phyloP scores from a whole-genome alignment of 2,329 filamentous ascomycete species.

The Apiospora aurea region DNA sequence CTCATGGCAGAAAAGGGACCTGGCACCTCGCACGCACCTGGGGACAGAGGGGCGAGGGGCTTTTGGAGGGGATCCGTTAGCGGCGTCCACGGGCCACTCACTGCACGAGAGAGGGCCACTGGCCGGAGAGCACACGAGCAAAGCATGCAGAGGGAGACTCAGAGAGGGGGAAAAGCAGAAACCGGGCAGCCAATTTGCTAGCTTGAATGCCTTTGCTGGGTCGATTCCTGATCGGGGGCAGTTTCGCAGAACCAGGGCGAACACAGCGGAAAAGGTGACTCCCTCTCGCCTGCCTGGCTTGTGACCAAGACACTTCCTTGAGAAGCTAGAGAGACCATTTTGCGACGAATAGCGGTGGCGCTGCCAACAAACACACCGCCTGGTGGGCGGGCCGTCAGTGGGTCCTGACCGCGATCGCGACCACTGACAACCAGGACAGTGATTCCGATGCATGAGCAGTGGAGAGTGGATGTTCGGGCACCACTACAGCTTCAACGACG shows the following conservation, averaged over 20 bases:
- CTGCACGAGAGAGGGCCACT: neutral
- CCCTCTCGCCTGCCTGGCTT: neutral
- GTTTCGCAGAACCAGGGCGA: constrained; percentile 5
- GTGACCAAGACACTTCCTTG: neutral
- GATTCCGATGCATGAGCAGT: constrained; percentile 13
- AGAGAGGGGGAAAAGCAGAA: neutral
- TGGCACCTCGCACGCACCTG: neutral
- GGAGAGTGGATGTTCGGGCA: constrained; percentile 22
- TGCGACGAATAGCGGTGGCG: constrained; percentile 18
- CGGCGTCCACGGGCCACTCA: neutral
- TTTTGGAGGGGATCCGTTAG: constrained; percentile 3
- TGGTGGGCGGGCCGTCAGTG: constrained; percentile 10
- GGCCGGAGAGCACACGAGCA: neutral
- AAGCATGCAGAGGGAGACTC: neutral
- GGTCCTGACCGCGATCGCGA: constrained; percentile 4
- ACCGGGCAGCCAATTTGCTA: constrained; percentile 2
- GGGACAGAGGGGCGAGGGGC: constrained; percentile 9
- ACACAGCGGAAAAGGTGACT: neutral
- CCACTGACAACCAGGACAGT: constrained; percentile 3
- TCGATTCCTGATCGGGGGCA: neutral
- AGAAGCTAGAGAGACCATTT: neutral
- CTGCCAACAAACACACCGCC: constrained; percentile 20
- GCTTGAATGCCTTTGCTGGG: neutral
- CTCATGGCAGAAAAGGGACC: neutral
- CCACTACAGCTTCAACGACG: constrained; percentile 22